phyloP scores from a whole-genome alignment of 768 basidiomycete genomes.

The Podaxis sp. region DNA sequence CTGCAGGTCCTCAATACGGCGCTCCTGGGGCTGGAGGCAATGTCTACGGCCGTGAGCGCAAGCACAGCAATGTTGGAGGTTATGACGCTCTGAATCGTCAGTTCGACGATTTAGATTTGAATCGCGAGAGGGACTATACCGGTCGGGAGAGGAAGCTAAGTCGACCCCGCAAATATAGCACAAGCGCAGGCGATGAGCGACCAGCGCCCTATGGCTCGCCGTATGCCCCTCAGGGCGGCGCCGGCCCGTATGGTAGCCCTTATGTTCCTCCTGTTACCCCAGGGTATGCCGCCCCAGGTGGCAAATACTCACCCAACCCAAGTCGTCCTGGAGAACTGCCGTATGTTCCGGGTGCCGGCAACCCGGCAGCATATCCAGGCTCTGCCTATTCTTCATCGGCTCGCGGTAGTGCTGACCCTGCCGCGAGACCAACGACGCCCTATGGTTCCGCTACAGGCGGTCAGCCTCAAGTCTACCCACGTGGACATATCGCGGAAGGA shows the following conservation, averaged over 20 bases:
- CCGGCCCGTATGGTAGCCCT: slow-evolving; percentile 28
- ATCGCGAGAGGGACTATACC: slow-evolving; percentile 31
- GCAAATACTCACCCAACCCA: slow-evolving; percentile 25
- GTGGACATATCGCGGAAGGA: slow-evolving; percentile 58
- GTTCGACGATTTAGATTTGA: slow-evolving; percentile 42
- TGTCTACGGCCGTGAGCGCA: slow-evolving; percentile 31
- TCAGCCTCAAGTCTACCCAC: slow-evolving; percentile 45
- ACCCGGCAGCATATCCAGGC: slow-evolving; percentile 31
- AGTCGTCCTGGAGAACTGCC: slow-evolving; percentile 47
- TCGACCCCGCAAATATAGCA: slow-evolving; percentile 48
- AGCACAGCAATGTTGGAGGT: slow-evolving; percentile 29
- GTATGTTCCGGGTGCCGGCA: slow-evolving; percentile 29
- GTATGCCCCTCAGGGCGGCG: background rate
- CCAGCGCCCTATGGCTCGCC: slow-evolving; percentile 5
- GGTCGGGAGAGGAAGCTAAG: slow-evolving; percentile 36
- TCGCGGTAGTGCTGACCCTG: slow-evolving; percentile 30
- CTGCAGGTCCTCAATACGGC: slow-evolving; percentile 18
- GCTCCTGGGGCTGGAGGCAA: slow-evolving; percentile 20
- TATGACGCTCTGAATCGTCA: slow-evolving; percentile 39
- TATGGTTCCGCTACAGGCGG: slow-evolving; percentile 30
- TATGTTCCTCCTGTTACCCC: slow-evolving; percentile 29
- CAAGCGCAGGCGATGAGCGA: slow-evolving; percentile 29
- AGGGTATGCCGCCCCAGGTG: slow-evolving; percentile 12
- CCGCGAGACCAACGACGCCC: slow-evolving; percentile 44
- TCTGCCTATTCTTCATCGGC: slow-evolving; percentile 33